Evolutionary conservation across 1,284 basidiomycete genomes (phyloP).

Genomic region (Blastosporella zonata): DNA sequence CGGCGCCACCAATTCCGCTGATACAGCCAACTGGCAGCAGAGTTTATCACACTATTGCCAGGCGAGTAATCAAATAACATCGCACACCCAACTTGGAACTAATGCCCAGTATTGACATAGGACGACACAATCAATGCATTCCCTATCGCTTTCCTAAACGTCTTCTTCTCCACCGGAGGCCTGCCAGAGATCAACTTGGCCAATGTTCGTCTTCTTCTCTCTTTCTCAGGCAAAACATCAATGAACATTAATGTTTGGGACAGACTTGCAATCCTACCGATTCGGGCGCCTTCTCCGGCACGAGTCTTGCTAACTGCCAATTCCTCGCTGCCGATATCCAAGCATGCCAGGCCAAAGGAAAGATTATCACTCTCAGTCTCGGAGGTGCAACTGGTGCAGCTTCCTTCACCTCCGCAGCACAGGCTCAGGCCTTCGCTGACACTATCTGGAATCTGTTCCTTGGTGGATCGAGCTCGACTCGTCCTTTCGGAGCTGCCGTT

Average conservation of each 20-base stretch:
- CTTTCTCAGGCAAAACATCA: not conserved
- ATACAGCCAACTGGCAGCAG: slow-evolving; percentile 50
- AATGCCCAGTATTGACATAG: slow-evolving; percentile 16
- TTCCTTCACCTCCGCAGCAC: slow-evolving; percentile 49
- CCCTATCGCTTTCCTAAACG: slow-evolving; percentile 59
- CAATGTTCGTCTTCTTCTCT: slow-evolving; percentile 39
- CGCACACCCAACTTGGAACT: not conserved
- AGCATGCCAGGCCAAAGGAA: slow-evolving; percentile 60
- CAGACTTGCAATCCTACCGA: slow-evolving; percentile 50
- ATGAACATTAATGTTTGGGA: not conserved
- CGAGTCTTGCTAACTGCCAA: slow-evolving; percentile 53
- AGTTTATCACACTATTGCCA: slow-evolving; percentile 12
- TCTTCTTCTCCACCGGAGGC: slow-evolving; percentile 55
- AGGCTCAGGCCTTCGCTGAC: slow-evolving; percentile 52
- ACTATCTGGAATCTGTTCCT: slow-evolving; percentile 70
- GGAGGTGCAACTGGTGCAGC: slow-evolving; percentile 59
- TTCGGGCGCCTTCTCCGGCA: slow-evolving; percentile 46
- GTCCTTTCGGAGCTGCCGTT: slow-evolving; percentile 63
- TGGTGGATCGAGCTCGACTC: slow-evolving; percentile 51
- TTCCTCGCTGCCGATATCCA: slow-evolving; percentile 55
- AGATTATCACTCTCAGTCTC: slow-evolving; percentile 61
- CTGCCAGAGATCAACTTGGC: slow-evolving; percentile 59
- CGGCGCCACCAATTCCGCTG: slow-evolving; percentile 44
- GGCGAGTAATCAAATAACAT: not conserved
- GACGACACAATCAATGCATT: slow-evolving; percentile 52